phyloP scores from a whole-genome alignment of 1,284 basidiomycete species.

The Papiliotrema fonsecae region DNA sequence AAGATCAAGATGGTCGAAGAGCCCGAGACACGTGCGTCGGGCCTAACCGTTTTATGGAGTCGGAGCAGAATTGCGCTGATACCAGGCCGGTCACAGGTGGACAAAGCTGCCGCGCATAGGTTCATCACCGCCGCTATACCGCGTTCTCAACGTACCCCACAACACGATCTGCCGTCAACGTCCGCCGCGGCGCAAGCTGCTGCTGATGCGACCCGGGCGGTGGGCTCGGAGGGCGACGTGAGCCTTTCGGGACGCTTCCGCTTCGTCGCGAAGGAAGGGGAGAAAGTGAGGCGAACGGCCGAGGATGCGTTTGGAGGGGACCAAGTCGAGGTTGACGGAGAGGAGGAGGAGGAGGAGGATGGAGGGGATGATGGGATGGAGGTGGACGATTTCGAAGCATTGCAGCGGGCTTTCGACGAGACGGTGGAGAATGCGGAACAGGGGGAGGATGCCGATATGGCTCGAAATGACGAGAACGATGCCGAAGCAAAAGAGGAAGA shows the following conservation, averaged over 20 bases:
- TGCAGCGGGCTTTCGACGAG: constrained; percentile 14
- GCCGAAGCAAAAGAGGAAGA: neutral
- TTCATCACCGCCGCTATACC: constrained; percentile 36
- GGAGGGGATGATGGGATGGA: no score
- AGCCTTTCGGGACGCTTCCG: constrained; percentile 17
- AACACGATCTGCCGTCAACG: constrained; percentile 11
- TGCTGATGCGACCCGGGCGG: constrained; percentile 13
- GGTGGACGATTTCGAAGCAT: no score
- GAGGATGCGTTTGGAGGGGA: constrained; percentile 1
- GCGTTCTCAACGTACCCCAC: constrained; percentile 13
- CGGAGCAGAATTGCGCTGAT: neutral
- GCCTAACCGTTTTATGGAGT: no score
- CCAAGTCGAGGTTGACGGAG: neutral
- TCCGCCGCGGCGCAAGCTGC: constrained; percentile 11
- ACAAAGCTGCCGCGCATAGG: constrained; percentile 33
- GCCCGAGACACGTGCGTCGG: constrained; percentile 27
- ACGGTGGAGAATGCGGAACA: constrained; percentile 9
- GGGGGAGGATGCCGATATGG: neutral
- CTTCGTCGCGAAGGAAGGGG: constrained; percentile 19
- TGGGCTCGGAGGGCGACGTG: neutral
- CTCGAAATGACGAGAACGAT: neutral
- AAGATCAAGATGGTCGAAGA: constrained; percentile 38
- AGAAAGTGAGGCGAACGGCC: constrained; percentile 17
- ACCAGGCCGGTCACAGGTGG: constrained; percentile 17
- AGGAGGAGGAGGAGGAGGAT: no score